phyloP scores from a whole-genome alignment of 2,329 filamentous ascomycete species.

The Zymoseptoria crescenta region DNA sequence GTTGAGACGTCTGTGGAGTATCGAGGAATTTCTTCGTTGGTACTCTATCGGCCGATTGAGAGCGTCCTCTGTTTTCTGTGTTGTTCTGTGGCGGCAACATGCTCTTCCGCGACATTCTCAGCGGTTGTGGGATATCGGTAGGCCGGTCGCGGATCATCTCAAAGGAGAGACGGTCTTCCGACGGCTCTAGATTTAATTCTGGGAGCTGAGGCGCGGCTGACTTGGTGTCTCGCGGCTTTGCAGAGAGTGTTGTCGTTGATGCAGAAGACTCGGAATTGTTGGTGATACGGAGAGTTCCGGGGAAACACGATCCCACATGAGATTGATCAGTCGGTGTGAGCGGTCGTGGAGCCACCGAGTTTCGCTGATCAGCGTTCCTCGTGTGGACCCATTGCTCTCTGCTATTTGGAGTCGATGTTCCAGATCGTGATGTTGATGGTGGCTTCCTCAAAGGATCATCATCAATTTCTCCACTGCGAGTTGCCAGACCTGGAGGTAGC shows the following conservation, averaged over 20 bases:
- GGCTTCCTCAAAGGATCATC: slow-evolving; percentile 14
- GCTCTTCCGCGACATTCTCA: not conserved
- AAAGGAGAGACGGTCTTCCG: not conserved
- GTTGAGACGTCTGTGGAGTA: not conserved
- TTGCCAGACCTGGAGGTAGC: slow-evolving; percentile 33
- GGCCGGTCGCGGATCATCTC: not conserved
- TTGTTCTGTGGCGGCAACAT: not conserved
- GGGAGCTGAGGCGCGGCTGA: not conserved
- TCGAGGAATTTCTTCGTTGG: not conserved
- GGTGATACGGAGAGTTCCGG: slow-evolving; percentile 40
- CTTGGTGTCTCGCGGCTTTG: not conserved
- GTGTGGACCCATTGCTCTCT: slow-evolving; percentile 12
- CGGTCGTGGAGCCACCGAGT: slow-evolving; percentile 17
- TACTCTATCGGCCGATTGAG: not conserved
- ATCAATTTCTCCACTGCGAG: slow-evolving; percentile 13
- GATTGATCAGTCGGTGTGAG: slow-evolving; percentile 37
- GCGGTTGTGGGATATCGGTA: not conserved
- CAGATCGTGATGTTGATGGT: not conserved
- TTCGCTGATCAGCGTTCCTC: slow-evolving; percentile 1
- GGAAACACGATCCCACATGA: slow-evolving; percentile 35
- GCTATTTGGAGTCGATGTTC: slow-evolving; percentile 2
- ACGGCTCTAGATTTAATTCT: not conserved
- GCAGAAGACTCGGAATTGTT: slow-evolving; percentile 40
- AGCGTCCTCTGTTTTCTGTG: not conserved
- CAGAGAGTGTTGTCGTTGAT: not conserved